Evolutionary conservation across 1,284 basidiomycete genomes (phyloP).

Genomic region (Cerrena zonata): DNA sequence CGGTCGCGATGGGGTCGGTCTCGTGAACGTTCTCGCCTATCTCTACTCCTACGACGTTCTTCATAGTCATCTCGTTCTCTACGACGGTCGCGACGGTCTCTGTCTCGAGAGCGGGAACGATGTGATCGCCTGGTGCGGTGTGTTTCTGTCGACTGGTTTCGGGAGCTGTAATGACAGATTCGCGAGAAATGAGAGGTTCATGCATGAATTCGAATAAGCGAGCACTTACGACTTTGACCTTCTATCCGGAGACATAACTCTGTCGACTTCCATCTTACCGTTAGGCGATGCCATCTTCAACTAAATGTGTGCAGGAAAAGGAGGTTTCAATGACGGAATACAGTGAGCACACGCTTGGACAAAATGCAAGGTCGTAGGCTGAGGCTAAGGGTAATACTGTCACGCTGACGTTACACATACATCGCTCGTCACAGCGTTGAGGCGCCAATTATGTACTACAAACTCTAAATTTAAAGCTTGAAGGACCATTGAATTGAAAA

Average conservation of each 20-base stretch:
- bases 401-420: neutral
- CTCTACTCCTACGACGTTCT: constrained; percentile 43
- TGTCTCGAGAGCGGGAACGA: constrained; percentile 55
- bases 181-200: constrained; percentile 2
- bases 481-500: too few species aligned
- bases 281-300: constrained; percentile 35
- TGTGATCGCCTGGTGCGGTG: constrained; percentile 65
- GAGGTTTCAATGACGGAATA: neutral
- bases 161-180: constrained; percentile 42
- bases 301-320: too few species aligned
- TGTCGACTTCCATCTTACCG: constrained; percentile 56
- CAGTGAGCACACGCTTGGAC: neutral
- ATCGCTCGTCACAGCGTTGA: too few species aligned
- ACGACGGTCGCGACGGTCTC: constrained; percentile 44
- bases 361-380: neutral
- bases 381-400: too few species aligned
- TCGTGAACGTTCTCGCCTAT: constrained; percentile 37
- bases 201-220: too few species aligned
- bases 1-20: constrained; percentile 35
- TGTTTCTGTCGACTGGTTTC: constrained; percentile 69
- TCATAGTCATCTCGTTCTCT: constrained; percentile 47
- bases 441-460: too few species aligned
- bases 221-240: constrained; percentile 54
- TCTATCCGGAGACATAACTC: constrained; percentile 44
- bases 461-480: too few species aligned